Conservation (phyloP, 2,329 filamentous ascomycete genomes). For the Gliomastix tumulicola region DNA sequence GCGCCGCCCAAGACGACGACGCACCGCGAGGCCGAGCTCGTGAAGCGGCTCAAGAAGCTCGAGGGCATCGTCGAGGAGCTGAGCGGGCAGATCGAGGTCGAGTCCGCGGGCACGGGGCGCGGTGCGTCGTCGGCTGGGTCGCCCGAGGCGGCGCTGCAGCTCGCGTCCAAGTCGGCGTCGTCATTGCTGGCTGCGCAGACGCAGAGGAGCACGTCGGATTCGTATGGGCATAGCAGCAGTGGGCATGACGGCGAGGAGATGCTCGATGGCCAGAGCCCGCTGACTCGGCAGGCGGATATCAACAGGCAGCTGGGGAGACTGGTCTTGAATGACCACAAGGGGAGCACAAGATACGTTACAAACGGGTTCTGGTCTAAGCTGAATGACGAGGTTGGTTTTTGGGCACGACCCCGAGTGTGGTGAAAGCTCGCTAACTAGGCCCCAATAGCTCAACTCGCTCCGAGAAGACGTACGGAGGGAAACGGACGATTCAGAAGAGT, state of each 20-base stretch:
- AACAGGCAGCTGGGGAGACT: conserved; percentile 56
- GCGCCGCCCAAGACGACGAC: conserved; percentile 51
- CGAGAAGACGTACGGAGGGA: conserved; percentile 41
- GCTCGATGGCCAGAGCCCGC: conserved; percentile 23
- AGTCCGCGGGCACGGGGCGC: conserved; percentile 22
- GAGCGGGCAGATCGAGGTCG: conserved; percentile 56
- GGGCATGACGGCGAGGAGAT: conserved; percentile 16
- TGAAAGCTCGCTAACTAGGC: too few species aligned
- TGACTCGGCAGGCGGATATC: conserved; percentile 15
- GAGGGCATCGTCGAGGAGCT: conserved; percentile 70
- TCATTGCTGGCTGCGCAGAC: background rate
- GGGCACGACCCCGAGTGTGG: too few species aligned
- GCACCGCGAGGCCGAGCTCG: conserved; percentile 59
- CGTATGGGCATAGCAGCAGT: conserved; percentile 8
- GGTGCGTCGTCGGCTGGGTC: conserved; percentile 16
- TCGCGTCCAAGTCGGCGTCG: background rate
- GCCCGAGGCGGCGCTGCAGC: conserved; percentile 14
- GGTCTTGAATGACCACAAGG: conserved; percentile 62
- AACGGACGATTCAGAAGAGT: conserved; percentile 37
- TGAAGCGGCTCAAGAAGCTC: conserved; percentile 65
- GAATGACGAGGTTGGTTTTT: conserved; percentile 72
- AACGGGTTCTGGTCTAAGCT: conserved; percentile 72
- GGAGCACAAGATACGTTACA: conserved; percentile 66
- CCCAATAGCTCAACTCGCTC: conserved; percentile 33
- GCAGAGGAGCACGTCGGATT: background rate